Percentiles rank a stretch among this genome's conserved stretches.
These are phyloP conservation scores for Narthecium ossifragum DNA, from an alignment of 106 monocot species.

Conservation along the genomic window DNA sequence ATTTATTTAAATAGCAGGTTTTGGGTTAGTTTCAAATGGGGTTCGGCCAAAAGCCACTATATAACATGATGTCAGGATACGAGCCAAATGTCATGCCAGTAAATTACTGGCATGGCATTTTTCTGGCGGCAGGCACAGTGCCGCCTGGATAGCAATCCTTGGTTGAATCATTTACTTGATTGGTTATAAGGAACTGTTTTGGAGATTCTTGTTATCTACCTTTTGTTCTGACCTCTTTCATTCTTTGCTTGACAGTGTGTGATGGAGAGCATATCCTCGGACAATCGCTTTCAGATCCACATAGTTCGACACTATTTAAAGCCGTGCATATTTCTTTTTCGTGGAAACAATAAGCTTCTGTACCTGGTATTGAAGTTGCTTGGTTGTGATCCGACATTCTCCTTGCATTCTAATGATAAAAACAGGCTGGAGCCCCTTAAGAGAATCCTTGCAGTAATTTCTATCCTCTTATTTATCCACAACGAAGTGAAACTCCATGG, in stretches of 20 bases:
- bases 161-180: not conserved
- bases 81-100: no score
- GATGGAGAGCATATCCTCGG: conserved; percentile 15
- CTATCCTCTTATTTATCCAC: conserved; percentile 36
- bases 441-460: conserved; percentile 24
- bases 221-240: conserved; percentile 5
- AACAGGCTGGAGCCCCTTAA: conserved; percentile 11
- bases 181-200: not conserved
- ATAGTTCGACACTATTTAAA: conserved; percentile 34
- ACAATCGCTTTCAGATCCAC: conserved; percentile 9
- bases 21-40: no score
- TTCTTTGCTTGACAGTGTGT: conserved; percentile 25
- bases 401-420: conserved; percentile 5
- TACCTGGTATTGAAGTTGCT: conserved; percentile 34
- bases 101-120: no score
- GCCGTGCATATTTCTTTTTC: conserved; percentile 53
- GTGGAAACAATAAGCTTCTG: conserved; percentile 28
- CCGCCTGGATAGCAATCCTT: not conserved
- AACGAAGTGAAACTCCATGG: conserved; percentile 26
- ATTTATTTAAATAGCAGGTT: no score
- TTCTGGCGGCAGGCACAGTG: not conserved
- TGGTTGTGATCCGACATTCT: conserved; percentile 10
- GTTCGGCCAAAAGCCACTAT: no score
- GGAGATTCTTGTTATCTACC: not conserved
- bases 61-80: no score